Percentiles rank a stretch among this genome's conserved stretches.
Conservation (phyloP, 305 asterid genomes). For the Salvia sclarea region DNA sequence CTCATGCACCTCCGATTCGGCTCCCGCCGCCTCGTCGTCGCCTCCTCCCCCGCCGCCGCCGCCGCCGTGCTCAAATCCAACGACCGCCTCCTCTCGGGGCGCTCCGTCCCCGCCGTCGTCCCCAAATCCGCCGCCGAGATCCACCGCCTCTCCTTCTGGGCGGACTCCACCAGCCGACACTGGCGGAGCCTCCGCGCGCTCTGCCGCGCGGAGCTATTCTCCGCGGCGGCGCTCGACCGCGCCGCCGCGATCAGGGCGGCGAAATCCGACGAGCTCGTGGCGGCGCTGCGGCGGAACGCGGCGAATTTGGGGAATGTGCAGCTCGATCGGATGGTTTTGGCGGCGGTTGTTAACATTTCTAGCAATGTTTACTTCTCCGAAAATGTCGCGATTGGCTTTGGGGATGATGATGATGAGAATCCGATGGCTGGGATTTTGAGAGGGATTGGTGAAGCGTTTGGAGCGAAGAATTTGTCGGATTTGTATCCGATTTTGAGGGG, state of each 20-base stretch:
- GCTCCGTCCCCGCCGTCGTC: conserved; percentile 29
- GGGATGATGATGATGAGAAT: not conserved
- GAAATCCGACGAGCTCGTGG: not conserved
- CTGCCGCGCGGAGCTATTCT: conserved; percentile 39
- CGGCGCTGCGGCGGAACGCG: not conserved
- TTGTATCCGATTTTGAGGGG: conserved; percentile 35
- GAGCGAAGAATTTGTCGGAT: conserved; percentile 39
- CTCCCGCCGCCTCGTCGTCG: conserved; percentile 30
- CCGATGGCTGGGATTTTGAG: conserved; percentile 19
- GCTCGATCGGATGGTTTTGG: not conserved
- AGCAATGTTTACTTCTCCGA: not conserved
- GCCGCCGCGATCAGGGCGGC: conserved; percentile 4
- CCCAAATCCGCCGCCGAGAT: conserved; percentile 30
- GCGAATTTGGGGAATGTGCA: too few relatives aligned
- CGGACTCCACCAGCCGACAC: conserved; percentile 26
- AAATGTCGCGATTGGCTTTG: not conserved
- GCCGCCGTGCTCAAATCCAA: conserved; percentile 36
- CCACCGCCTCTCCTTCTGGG: conserved; percentile 34
- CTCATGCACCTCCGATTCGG: conserved; percentile 36
- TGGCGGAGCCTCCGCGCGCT: conserved; percentile 36
- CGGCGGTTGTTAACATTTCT: not conserved
- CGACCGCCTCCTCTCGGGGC: conserved; percentile 36
- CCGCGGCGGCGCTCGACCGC: conserved; percentile 35
- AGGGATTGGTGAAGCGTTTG: conserved; percentile 14
- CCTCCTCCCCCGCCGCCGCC: conserved; percentile 45